phyloP scores from a whole-genome alignment of 306 rosid species.

The Castanea crenata region DNA sequence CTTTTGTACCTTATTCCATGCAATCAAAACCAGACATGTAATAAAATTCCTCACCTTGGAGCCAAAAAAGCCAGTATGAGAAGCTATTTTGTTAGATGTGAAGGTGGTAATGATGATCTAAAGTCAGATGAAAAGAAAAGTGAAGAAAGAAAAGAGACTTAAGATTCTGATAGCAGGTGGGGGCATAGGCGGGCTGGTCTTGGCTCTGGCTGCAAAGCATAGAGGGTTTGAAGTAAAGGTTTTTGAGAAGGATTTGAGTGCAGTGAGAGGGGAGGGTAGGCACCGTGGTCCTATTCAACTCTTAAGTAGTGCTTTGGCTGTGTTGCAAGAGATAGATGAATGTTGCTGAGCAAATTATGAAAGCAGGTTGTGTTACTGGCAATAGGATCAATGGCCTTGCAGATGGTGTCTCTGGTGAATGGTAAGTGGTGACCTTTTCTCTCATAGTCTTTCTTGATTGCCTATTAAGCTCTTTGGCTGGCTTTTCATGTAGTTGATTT shows the following conservation, averaged over 20 bases:
- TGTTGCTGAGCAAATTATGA: constrained; percentile 31
- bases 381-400: constrained; percentile 50
- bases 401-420: constrained; percentile 47
- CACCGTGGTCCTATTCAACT: constrained; percentile 44
- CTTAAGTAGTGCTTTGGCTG: too few species aligned
- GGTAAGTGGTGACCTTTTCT: constrained; percentile 35
- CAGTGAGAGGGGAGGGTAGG: constrained; percentile 45
- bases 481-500: too few species aligned
- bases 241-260: constrained; percentile 45
- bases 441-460: too few species aligned
- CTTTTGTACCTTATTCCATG: constrained; percentile 17
- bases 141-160: constrained; percentile 22
- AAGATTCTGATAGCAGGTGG: too few species aligned
- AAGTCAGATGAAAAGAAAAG: neutral
- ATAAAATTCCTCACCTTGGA: neutral
- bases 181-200: too few species aligned
- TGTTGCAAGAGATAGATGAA: constrained; percentile 24
- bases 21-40: neutral
- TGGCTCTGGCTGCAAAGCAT: too few species aligned
- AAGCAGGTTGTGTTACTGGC: constrained; percentile 46
- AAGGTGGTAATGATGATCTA: constrained; percentile 8
- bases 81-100: constrained; percentile 9
- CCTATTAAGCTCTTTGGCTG: too few species aligned
- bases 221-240: constrained; percentile 24
- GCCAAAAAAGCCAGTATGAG: neutral